Conservation (phyloP, 805 yeast species). For the Metschnikowia dekortorum region DNA sequence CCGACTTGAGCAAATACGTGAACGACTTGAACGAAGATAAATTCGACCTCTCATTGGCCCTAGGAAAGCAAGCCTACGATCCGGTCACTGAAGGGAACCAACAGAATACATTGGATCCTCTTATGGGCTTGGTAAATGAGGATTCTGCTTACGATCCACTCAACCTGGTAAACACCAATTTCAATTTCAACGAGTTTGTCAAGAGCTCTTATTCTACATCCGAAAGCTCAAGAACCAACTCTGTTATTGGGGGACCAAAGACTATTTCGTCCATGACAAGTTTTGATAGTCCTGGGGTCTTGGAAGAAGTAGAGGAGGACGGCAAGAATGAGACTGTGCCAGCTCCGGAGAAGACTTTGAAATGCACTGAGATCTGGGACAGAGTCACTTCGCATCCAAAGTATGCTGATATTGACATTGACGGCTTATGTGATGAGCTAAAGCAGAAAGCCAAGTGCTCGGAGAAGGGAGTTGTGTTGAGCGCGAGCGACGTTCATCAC, state of each 20-base stretch:
- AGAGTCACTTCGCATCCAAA: conserved; percentile 90
- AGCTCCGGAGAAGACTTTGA: conserved; percentile 53
- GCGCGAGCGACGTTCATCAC: conserved; percentile 70
- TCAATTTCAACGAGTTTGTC: conserved; percentile 37
- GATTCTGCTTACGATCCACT: conserved; percentile 57
- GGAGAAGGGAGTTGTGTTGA: conserved; percentile 85
- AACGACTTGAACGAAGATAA: conserved; percentile 38
- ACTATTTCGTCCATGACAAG: conserved; percentile 17
- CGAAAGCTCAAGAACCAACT: conserved; percentile 11
- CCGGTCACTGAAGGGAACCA: conserved; percentile 7
- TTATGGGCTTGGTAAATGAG: conserved; percentile 46
- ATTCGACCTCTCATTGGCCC: conserved; percentile 54
- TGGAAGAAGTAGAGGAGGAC: conserved; percentile 22
- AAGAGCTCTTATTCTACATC: conserved; percentile 30
- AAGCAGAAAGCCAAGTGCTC: conserved; percentile 93
- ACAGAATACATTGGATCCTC: conserved; percentile 30
- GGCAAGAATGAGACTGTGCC: conserved; percentile 51
- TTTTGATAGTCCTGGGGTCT: conserved; percentile 13
- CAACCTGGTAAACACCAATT: conserved; percentile 23
- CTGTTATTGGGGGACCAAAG: conserved; percentile 11
- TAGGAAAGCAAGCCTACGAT: conserved; percentile 24
- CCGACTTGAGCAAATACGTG: conserved; percentile 1
- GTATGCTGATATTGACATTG: conserved; percentile 90
- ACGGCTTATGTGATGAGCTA: conserved; percentile 85
- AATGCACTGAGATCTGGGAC: conserved; percentile 95